Conservation (phyloP, 768 basidiomycete species). For the Psilocybe cubensis region DNA sequence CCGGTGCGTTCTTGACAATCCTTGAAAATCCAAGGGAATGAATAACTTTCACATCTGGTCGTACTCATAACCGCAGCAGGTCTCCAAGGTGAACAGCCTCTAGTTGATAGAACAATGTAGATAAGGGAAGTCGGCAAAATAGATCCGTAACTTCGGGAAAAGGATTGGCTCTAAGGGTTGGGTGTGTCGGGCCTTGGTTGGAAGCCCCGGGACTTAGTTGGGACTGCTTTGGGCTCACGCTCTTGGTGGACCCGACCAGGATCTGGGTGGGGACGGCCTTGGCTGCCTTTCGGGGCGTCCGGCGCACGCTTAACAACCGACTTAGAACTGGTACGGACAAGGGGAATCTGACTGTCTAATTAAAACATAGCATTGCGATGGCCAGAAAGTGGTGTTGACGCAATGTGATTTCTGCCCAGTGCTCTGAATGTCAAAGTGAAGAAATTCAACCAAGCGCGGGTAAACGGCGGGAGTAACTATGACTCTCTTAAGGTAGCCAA, state of each 20-base stretch:
- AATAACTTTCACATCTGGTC: conserved; percentile 71
- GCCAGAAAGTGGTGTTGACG: conserved; percentile 77
- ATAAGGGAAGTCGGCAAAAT: conserved; percentile 58
- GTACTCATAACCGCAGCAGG: conserved; percentile 82
- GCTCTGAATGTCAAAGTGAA: conserved; percentile 84
- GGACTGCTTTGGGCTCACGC: conserved; percentile 35
- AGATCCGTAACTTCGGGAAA: conserved; percentile 71
- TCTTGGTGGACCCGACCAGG: conserved; percentile 32
- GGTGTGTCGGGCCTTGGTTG: conserved; percentile 37
- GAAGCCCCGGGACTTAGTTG: conserved; percentile 33
- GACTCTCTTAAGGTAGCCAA: conserved; percentile 86
- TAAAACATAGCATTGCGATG: conserved; percentile 84
- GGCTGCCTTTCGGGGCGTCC: conserved; percentile 24
- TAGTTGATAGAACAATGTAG: conserved; percentile 82
- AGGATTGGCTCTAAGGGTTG: conserved; percentile 38
- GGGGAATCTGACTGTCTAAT: conserved; percentile 86
- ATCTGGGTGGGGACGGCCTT: conserved; percentile 30
- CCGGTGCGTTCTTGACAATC: conserved; percentile 71
- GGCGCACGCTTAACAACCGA: conserved; percentile 24
- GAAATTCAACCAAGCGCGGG: conserved; percentile 81
- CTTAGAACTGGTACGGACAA: conserved; percentile 59
- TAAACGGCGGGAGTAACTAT: conserved; percentile 83
- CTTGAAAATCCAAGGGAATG: conserved; percentile 80
- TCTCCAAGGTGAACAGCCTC: conserved; percentile 84
- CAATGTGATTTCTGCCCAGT: conserved; percentile 85